Conservation (phyloP, 2,329 filamentous ascomycete species). For the Bipolaris gigantea region DNA sequence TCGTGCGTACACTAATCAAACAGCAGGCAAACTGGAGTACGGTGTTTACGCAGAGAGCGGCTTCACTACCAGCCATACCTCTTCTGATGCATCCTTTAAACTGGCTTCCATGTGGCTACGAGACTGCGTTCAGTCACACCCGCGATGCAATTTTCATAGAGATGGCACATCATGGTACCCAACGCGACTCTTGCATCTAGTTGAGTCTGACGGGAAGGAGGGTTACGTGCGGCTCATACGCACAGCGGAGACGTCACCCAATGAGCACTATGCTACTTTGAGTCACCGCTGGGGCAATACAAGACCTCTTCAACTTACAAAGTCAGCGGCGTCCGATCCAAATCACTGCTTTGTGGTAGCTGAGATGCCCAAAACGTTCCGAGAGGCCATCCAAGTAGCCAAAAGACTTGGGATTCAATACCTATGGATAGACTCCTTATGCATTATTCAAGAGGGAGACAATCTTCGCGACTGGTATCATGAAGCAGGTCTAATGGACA, state of each 20-base stretch:
- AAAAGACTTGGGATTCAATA: conserved; percentile 16
- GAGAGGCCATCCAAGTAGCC: conserved; percentile 19
- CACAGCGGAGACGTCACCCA: not conserved
- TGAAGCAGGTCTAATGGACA: conserved; percentile 12
- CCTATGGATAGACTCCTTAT: conserved; percentile 23
- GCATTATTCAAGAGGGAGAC: conserved; percentile 7
- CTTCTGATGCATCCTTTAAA: not conserved
- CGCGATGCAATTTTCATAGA: not conserved
- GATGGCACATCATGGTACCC: conserved; percentile 1
- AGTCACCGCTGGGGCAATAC: conserved; percentile 14
- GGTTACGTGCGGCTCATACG: conserved; percentile 4
- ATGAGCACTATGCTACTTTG: conserved; percentile 7
- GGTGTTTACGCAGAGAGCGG: not conserved
- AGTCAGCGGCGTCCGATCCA: not conserved
- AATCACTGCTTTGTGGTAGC: not conserved
- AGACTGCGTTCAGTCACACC: conserved; percentile 2
- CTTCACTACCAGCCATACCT: not conserved
- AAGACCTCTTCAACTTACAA: conserved; percentile 6
- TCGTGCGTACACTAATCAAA: not conserved
- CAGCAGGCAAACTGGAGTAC: not conserved
- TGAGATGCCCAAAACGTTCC: conserved; percentile 18
- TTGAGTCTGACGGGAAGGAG: not conserved
- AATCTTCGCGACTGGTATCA: conserved; percentile 3
- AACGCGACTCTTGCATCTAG: conserved; percentile 11
- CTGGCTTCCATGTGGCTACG: conserved; percentile 1